Conservation (phyloP, 2,329 filamentous ascomycete genomes). For the Fusarium musae region DNA sequence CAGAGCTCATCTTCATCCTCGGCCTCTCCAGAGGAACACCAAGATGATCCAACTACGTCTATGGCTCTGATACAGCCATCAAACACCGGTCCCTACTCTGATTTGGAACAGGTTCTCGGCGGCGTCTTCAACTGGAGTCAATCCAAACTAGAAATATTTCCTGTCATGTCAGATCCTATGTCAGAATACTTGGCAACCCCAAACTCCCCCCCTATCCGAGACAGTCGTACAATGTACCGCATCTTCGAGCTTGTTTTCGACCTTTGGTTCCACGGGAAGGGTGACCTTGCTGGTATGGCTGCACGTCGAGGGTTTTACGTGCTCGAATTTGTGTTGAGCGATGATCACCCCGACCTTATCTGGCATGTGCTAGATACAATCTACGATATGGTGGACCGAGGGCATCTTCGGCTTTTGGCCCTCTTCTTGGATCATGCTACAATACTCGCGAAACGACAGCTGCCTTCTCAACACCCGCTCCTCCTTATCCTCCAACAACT, state of each 20-base stretch:
- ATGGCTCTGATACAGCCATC: conserved; percentile 39
- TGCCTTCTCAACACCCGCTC: conserved; percentile 50
- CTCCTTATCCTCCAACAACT: conserved; percentile 49
- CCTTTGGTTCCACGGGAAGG: conserved; percentile 51
- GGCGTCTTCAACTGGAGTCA: conserved; percentile 51
- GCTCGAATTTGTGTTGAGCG: conserved; percentile 51
- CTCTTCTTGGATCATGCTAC: conserved; percentile 51
- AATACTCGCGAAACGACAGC: conserved; percentile 43
- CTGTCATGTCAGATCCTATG: conserved; percentile 49
- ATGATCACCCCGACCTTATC: conserved; percentile 52
- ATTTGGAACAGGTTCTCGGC: conserved; percentile 49
- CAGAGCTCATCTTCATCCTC: conserved; percentile 28
- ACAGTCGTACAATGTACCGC: conserved; percentile 54
- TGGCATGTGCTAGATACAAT: conserved; percentile 54
- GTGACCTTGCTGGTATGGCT: conserved; percentile 51
- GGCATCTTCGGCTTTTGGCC: conserved; percentile 49
- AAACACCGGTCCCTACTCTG: conserved; percentile 43
- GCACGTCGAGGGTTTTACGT: conserved; percentile 51
- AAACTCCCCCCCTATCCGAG: conserved; percentile 51
- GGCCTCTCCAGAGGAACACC: conserved; percentile 24
- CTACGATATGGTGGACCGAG: conserved; percentile 52
- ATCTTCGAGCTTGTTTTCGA: conserved; percentile 54
- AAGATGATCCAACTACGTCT: conserved; percentile 17
- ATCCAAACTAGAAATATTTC: conserved; percentile 48
- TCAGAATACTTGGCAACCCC: conserved; percentile 50